Conservation (phyloP, 768 basidiomycete species). For the Fomitopsis pulvina region DNA sequence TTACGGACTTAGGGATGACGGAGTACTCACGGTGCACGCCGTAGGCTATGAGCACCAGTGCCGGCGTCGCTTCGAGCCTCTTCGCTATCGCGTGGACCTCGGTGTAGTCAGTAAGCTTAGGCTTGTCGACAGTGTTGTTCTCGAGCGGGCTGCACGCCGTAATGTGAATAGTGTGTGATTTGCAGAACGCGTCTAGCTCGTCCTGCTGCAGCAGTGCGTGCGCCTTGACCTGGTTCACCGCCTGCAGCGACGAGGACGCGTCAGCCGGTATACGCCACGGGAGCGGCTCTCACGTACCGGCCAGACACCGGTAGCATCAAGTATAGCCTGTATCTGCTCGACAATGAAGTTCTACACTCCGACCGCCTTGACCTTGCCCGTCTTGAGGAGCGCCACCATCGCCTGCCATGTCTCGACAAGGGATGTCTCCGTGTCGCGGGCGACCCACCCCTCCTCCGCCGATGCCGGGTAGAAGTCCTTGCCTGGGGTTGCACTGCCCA, state of each 20-base stretch:
- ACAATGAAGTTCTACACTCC: slow-evolving; percentile 83
- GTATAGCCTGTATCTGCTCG: slow-evolving; percentile 58
- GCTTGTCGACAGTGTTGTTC: slow-evolving; percentile 61
- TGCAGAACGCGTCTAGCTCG: slow-evolving; percentile 64
- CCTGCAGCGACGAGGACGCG: slow-evolving; percentile 24
- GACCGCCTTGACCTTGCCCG: slow-evolving; percentile 63
- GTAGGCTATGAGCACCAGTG: slow-evolving; percentile 84
- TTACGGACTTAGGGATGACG: slow-evolving; percentile 81
- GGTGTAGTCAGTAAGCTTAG: slow-evolving; percentile 62
- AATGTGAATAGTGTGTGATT: slow-evolving; percentile 63
- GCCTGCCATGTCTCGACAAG: slow-evolving; percentile 84
- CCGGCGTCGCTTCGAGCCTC: slow-evolving; percentile 57
- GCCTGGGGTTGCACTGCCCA: slow-evolving; percentile 29
- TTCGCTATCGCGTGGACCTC: slow-evolving; percentile 57
- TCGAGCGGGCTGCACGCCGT: slow-evolving; percentile 71
- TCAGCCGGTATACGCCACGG: not conserved
- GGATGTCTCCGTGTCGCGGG: slow-evolving; percentile 50
- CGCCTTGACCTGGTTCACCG: slow-evolving; percentile 75
- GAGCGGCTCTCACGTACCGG: slow-evolving; percentile 40
- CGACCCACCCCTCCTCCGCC: slow-evolving; percentile 36
- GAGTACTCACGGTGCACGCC: slow-evolving; percentile 66
- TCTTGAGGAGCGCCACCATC: slow-evolving; percentile 61
- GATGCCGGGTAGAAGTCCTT: slow-evolving; percentile 49
- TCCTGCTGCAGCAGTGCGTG: slow-evolving; percentile 78
- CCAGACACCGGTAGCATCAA: slow-evolving; percentile 61